Evolutionary conservation across 208 protist genomes (phyloP).

Genomic region (Trypanosoma cruzi): DNA sequence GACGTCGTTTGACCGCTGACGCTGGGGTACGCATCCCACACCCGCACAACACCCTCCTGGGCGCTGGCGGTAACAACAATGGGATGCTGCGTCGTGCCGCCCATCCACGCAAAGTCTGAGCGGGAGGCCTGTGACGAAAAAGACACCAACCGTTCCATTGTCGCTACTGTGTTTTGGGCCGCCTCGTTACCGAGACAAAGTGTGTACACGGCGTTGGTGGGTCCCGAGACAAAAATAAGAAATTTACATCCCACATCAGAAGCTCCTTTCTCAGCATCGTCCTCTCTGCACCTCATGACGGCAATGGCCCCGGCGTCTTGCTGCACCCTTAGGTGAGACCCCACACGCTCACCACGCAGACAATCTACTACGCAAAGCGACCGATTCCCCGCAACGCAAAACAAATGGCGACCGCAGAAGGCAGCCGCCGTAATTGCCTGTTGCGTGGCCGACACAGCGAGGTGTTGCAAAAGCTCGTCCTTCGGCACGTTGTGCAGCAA

Average conservation of each 20-base stretch:
- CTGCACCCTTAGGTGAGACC: constrained; percentile 44
- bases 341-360: constrained; percentile 28
- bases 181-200: constrained; percentile 12
- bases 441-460: constrained; percentile 66
- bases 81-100: constrained; percentile 6
- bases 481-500: constrained; percentile 68
- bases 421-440: constrained; percentile 52
- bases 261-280: background rate
- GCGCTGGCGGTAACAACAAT: constrained; percentile 61
- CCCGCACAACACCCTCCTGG: constrained; percentile 66
- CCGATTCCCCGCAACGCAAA: constrained; percentile 54
- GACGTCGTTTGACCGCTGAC: constrained; percentile 4
- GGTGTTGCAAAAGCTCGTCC: constrained; percentile 47
- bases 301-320: constrained; percentile 52
- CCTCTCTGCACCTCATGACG: constrained; percentile 19
- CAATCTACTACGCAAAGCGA: constrained; percentile 49
- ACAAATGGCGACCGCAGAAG: constrained; percentile 46
- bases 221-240: constrained; percentile 60
- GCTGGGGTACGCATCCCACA: constrained; percentile 64
- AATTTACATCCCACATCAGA: constrained; percentile 19
- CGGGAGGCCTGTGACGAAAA: constrained; percentile 77
- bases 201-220: constrained; percentile 59
- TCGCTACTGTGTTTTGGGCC: background rate
- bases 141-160: constrained; percentile 52
- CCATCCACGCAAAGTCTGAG: constrained; percentile 72